Base-by-base conservation (phyloP, 2,329 filamentous ascomycete genomes). In the Epichloe hybrida region DNA sequence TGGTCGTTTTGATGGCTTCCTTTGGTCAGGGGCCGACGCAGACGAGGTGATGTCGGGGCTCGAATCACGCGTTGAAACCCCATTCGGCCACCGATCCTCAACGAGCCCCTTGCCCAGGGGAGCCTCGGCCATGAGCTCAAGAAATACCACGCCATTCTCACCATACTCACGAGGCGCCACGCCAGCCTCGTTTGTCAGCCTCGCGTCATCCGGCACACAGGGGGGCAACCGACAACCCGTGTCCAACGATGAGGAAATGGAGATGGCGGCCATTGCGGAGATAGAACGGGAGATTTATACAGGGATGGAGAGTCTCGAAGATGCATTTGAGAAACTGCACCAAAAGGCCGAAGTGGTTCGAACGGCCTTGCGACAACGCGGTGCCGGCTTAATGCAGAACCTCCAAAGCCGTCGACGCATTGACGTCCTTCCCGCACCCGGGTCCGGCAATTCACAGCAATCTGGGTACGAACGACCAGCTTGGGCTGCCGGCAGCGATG, bases 241-340 rank as follows among this genome's bases (percentile, higher is more conserved):
- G 4, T 90, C 89, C 3, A 80, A 95, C 52, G 91, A 96, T 63
- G 91, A 97, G 66, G 91, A 97, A 61, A 88, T 87, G 50, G 91
- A 96, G 65, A 90, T 96, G 60, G 86, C 86, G 0, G 86, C 87
- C 1, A 76, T 96, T 5, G 88, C 88, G 7, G 91, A 96, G 67
- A 83, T 96, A 39, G 91, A 97, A 67, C 81, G 89, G 6, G 88
- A 95, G 61, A 95, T 97, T 52, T 96, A 91, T 68, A 77, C 81
- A 36, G 88, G 90, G 54, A 97, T 97, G 91, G 91, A 97, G 68
- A 83, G 82, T 0, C 77, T 97, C 23, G 91, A 97, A 66, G 88
- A 96, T 62, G 89, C 90, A 0, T 96, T 97, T 59, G 91, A 97
- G 69, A 81, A 80, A 31, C 74, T 97, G n/a, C 91, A 97, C 63